Base-by-base conservation (phyloP, 2,329 filamentous ascomycete genomes). In the Alternaria gaisen region DNA sequence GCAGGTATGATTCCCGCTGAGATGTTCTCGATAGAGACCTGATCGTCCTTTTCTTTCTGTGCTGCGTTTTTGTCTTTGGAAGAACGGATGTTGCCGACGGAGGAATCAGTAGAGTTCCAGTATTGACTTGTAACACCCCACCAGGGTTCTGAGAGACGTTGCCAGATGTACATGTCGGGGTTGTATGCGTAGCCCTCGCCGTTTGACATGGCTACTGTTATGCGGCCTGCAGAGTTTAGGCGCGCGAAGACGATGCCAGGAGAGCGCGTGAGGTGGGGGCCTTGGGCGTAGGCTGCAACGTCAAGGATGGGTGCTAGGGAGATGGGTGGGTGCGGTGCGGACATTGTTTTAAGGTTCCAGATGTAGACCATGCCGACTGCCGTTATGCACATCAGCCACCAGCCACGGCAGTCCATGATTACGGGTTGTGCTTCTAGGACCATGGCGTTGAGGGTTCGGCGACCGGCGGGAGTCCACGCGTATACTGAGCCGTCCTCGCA, bases 111-210 rank as follows among this genome's bases (percentile, higher is more conserved):
- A 1, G 93, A 96, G 79, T 99, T 98, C 96, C 95, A 99, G 78
- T 99, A 99, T 76, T 99, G 95, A 69, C 92, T 97, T 18, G 94
- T 94, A 0, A 98, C 93, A 0, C 94, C 94, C 93, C 95, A 99
- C 95, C 95, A 99, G 2, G 92, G 87, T 76, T 99, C 96, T 2
- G 93, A 97, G n/a, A 99, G 84, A 10, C 94, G 89, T 79, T 98
- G 94, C 95, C 95, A 99, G 8, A 89, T 87, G 78, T 89, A 94
- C 90, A 99, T 91, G 18, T 86, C 85, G 0, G 91, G 87, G 2
- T 92, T 92, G 79, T 99, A 99, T 54, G 90, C 90, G 79, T 93
- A 99, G 2, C 95, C 95, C 71, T 99, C 94, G 20, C 95, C 95
- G 70, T 97, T 98, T 24, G 91, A 95, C 60, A 99, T 85, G 0